phyloP scores from a whole-genome alignment of 306 rosid species.

The Lathyrus tuberosus region DNA sequence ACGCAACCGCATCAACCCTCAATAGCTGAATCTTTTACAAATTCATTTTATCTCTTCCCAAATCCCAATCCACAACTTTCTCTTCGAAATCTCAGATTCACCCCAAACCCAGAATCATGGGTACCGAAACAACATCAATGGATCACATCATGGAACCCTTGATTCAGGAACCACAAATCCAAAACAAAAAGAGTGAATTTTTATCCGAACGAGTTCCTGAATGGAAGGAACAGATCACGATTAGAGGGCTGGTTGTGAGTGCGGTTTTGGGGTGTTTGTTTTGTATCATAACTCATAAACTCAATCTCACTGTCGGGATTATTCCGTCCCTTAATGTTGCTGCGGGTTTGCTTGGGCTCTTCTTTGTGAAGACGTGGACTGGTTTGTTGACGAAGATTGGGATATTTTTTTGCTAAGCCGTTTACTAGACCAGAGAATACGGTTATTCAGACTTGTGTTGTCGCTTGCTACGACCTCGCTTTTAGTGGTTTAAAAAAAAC shows the following conservation, averaged over 20 bases:
- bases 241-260: conserved; percentile 37
- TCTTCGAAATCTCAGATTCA: conserved; percentile 30
- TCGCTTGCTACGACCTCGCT: no score
- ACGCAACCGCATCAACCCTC: no score
- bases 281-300: no score
- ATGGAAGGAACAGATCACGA: conserved; percentile 90
- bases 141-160: conserved; percentile 62
- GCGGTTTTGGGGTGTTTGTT: no score
- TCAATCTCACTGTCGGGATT: conserved; percentile 20
- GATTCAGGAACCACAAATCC: conserved; percentile 23
- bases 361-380: conserved; percentile 52
- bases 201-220: conserved; percentile 52
- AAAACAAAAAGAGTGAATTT: conserved; percentile 13
- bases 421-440: conserved; percentile 55
- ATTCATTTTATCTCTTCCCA: no score
- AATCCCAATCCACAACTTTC: no score
- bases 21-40: no score
- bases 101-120: not conserved
- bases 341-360: conserved; percentile 53
- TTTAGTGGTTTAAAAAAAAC: no score
- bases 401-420: conserved; percentile 16
- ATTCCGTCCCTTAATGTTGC: conserved; percentile 51
- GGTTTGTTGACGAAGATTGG: conserved; percentile 30
- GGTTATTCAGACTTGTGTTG: conserved; percentile 48
- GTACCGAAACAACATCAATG: conserved; percentile 27